phyloP scores from a whole-genome alignment of 768 basidiomycete genomes.

The Termitomyces sp. region DNA sequence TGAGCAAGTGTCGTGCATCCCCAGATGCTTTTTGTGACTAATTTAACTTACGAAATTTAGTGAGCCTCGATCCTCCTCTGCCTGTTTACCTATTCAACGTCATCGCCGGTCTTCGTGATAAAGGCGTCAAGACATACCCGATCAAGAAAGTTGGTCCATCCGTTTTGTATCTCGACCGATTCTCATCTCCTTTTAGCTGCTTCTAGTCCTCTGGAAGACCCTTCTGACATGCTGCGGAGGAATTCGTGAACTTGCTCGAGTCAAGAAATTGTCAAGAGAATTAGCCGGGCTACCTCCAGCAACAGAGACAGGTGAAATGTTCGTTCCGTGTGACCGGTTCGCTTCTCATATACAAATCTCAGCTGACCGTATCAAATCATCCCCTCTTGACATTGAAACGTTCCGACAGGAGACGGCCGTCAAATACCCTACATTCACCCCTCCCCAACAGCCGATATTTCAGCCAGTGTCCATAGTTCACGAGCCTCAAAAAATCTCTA shows the following conservation, averaged over 20 bases:
- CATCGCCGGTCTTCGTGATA: conserved; percentile 86
- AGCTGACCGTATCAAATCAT: conserved; percentile 77
- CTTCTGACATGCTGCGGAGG: conserved; percentile 91
- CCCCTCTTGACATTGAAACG: conserved; percentile 83
- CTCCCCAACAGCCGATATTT: conserved; percentile 41
- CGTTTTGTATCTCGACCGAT: conserved; percentile 11
- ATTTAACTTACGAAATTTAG: conserved; percentile 32
- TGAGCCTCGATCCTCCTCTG: conserved; percentile 92
- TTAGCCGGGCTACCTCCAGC: conserved; percentile 69
- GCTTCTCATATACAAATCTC: conserved; percentile 9
- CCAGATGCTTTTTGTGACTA: neutral
- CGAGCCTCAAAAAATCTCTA: conserved; percentile 25
- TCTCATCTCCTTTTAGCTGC: conserved; percentile 45
- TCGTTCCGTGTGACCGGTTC: neutral
- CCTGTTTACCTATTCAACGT: conserved; percentile 90
- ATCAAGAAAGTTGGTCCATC: conserved; percentile 77
- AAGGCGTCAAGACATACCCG: conserved; percentile 92
- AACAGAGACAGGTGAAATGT: conserved; percentile 31
- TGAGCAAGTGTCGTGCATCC: conserved; percentile 58
- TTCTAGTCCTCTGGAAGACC: conserved; percentile 93
- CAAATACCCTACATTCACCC: conserved; percentile 92
- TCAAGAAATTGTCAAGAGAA: conserved; percentile 82
- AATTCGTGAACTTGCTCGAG: conserved; percentile 76
- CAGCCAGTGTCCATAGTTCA: conserved; percentile 22
- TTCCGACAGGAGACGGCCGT: conserved; percentile 89